phyloP scores from a whole-genome alignment of 768 basidiomycete species.

The Naematelia aurantialba region DNA sequence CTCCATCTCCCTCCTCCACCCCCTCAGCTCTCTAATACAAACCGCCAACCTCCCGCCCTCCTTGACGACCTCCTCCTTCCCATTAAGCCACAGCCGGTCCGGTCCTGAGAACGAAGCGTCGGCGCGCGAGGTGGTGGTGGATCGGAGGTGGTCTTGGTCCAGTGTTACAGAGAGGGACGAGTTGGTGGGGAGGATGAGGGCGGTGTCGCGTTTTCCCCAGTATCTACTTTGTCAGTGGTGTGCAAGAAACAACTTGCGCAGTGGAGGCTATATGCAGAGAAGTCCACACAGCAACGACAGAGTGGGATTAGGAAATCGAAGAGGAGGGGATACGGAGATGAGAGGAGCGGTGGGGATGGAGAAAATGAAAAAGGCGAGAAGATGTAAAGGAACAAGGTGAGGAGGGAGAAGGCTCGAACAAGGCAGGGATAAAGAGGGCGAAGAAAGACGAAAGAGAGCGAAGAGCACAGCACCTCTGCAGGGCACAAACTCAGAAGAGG shows the following conservation, averaged over 20 bases:
- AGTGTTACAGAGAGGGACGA: constrained; percentile 97
- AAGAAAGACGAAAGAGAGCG: background rate
- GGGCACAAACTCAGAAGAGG: background rate
- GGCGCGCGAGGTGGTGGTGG: constrained; percentile 86
- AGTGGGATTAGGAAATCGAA: no score
- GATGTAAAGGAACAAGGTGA: no score
- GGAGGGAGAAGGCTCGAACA: background rate
- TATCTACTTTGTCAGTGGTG: constrained; percentile 58
- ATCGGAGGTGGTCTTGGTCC: constrained; percentile 89
- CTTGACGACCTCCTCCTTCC: constrained; percentile 84
- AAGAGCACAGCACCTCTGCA: background rate
- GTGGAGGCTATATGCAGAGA: no score
- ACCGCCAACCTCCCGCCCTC: constrained; percentile 70
- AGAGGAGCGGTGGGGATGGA: no score
- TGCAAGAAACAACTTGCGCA: no score
- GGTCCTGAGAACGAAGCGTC: constrained; percentile 63
- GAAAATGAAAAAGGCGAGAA: no score
- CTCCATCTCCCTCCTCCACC: constrained; percentile 71
- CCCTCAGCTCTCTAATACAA: constrained; percentile 83
- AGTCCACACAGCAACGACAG: no score
- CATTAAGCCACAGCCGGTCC: constrained; percentile 92
- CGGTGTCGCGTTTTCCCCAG: constrained; percentile 98
- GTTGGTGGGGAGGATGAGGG: constrained; percentile 93
- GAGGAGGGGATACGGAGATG: no score
- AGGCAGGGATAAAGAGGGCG: constrained; percentile 1